Evolutionary conservation across 768 basidiomycete species (phyloP).

Genomic region (Kwoniella sp.): DNA sequence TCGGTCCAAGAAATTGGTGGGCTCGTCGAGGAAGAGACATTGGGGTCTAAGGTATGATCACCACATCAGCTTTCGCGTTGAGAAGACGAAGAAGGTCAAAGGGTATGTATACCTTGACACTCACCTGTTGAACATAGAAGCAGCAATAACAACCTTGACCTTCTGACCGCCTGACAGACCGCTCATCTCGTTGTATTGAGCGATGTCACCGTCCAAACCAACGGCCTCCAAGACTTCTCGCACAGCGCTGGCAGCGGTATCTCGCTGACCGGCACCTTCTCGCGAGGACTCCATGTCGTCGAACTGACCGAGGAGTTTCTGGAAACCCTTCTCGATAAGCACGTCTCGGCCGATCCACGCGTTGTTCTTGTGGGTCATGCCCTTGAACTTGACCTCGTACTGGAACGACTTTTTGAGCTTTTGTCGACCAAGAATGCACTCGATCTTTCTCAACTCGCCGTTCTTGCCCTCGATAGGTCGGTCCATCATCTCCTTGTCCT

Average conservation of each 20-base stretch:
- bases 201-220: slow-evolving; percentile 94
- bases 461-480: slow-evolving; percentile 88
- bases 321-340: slow-evolving; percentile 80
- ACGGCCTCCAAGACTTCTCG: slow-evolving; percentile 93
- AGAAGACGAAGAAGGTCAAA: slow-evolving; percentile 66
- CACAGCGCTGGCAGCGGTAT: slow-evolving; percentile 76
- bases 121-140: slow-evolving; percentile 87
- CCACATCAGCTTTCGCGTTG: slow-evolving; percentile 25
- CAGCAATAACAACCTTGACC: slow-evolving; percentile 79
- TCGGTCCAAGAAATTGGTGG: slow-evolving; percentile 95
- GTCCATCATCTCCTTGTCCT: slow-evolving; percentile 76
- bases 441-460: slow-evolving; percentile 85
- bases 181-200: slow-evolving; percentile 94
- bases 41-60: slow-evolving; percentile 31
- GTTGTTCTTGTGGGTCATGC: slow-evolving; percentile 64
- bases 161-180: slow-evolving; percentile 96
- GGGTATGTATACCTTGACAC: too few species aligned
- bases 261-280: slow-evolving; percentile 89
- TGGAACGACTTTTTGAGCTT: slow-evolving; percentile 94
- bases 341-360: slow-evolving; percentile 89
- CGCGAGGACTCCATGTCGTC: slow-evolving; percentile 94
- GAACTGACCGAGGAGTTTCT: slow-evolving; percentile 87
- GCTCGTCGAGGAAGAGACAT: slow-evolving; percentile 69
- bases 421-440: slow-evolving; percentile 80
- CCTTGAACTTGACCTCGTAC: slow-evolving; percentile 69